Evolutionary conservation across 2,329 filamentous ascomycete genomes (phyloP), one percentile per base, ranked within the genome.

Genomic region (Pezicula rhizophila): DNA sequence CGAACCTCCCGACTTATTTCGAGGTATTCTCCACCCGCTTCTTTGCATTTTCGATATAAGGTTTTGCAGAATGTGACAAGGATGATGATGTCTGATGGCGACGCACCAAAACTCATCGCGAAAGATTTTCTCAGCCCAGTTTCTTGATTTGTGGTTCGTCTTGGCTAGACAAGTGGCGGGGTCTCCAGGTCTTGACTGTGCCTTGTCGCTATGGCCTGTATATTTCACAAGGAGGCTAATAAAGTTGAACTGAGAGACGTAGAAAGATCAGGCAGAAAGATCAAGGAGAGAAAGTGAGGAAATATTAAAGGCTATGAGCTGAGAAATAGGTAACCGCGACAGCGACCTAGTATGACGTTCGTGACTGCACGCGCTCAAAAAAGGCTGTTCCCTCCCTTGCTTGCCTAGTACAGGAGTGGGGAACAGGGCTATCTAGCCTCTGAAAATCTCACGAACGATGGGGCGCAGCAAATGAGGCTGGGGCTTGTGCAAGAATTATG

Each of bases 41-140:
- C 67, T 53, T 74, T 74, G 45, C 75, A 72, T 51, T 77, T 76
- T 46, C 76, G 70, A 60, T 78, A 80, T 14, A 83, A 70, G 43
- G 72, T 71, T 42, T 75, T 73, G 42, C 78, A 77, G 57, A 77
- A 76, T 50, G 71, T 71, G 62, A 79, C 77, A 58, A 79, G 70
- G 43, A 70, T 70, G 61, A 80, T 76, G 64, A 83, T 76, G 56
- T 74, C 61, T 45, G 58, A 57, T n/a, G 59, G 55, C 5, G 57
- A 59, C 34, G 57, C 52, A 34, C 57, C 61, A 48, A 62, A 63
- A 58, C 53, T 62, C 62, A 65, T 65, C 6, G 35, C 7, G 18
- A 38, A 20, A 15, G 18, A 20, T 15, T 38, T 15, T 15, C n/a
- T 38, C 8, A 15, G 35, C 18, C 20, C 40, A 14, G 18, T 15